Percentiles rank a stretch among this genome's conserved stretches.
Conservation (phyloP, 352 stramenopile genomes). For the Globisporangium sylvaticum region DNA sequence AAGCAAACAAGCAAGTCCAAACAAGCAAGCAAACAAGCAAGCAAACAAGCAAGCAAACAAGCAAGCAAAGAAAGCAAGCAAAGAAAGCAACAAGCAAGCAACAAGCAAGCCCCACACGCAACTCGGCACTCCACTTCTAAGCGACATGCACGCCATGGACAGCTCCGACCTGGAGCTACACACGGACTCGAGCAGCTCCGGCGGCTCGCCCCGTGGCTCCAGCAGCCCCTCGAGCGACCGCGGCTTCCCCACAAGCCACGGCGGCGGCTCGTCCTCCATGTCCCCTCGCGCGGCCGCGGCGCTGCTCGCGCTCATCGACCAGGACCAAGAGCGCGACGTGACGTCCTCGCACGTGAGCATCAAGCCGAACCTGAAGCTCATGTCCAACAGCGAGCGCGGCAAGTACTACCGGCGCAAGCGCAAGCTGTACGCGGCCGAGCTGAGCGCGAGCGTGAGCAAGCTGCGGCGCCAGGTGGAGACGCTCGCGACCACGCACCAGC, state of each 20-base stretch:
- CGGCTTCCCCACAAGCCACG: not conserved
- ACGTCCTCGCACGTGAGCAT: conserved; percentile 11
- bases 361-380: conserved; percentile 35
- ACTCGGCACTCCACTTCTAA: not conserved
- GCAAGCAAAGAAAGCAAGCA: not conserved
- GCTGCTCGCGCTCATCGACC: not conserved
- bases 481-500: conserved; percentile 28
- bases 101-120: not conserved
- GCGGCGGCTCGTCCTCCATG: not conserved
- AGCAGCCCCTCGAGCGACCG: not conserved
- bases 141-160: not conserved
- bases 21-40: too few species aligned
- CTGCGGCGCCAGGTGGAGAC: conserved; percentile 47
- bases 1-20: too few species aligned
- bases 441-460: conserved; percentile 30
- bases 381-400: conserved; percentile 61
- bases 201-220: not conserved
- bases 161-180: conserved; percentile 4
- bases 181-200: conserved; percentile 1
- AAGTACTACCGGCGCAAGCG: conserved; percentile 60
- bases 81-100: not conserved
- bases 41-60: not conserved
- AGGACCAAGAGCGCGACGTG: not conserved
- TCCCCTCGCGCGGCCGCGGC: too few species aligned
- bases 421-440: conserved; percentile 39